These are phyloP conservation scores for Hypoxylon sp. DNA, from an alignment of 2,329 filamentous ascomycete species.

Conservation along the genomic window DNA sequence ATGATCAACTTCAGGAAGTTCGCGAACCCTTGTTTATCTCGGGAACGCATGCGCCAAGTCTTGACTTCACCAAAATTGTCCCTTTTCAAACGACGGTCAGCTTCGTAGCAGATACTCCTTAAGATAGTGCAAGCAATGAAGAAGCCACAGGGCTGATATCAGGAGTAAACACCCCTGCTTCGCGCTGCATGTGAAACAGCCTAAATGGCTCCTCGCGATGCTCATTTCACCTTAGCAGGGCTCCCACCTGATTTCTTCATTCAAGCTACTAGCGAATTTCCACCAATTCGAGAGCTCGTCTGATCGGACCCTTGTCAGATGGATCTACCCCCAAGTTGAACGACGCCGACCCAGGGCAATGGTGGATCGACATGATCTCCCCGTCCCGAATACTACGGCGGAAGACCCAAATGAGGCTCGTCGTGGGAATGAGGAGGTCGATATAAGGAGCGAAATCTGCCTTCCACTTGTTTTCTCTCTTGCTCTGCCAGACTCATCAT, in stretches of 20 bases:
- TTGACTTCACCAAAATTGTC: constrained; percentile 18
- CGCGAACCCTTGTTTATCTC: constrained; percentile 1
- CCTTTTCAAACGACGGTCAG: constrained; percentile 7
- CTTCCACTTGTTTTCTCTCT: neutral
- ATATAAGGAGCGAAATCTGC: constrained; percentile 7
- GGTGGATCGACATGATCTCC: constrained; percentile 36
- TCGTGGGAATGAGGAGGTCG: constrained; percentile 2
- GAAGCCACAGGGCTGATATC: constrained; percentile 12
- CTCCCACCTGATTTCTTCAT: neutral
- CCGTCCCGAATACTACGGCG: neutral
- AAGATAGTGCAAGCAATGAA: neutral
- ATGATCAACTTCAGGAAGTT: constrained; percentile 21
- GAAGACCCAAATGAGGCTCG: constrained; percentile 15
- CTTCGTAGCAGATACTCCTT: neutral
- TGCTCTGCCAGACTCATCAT: constrained; percentile 9
- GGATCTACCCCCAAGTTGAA: neutral
- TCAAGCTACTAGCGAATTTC: neutral
- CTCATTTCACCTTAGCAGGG: constrained; percentile 10
- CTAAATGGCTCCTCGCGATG: constrained; percentile 7
- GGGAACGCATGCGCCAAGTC: constrained; percentile 17
- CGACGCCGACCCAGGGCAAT: constrained; percentile 17
- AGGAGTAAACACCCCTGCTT: constrained; percentile 11
- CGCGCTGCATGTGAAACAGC: constrained; percentile 18
- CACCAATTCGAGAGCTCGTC: neutral
- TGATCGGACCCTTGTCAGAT: constrained; percentile 1